These are phyloP conservation scores for Apiospora malaysiana DNA, from an alignment of 2,329 filamentous ascomycete species.

Conservation along the genomic window DNA sequence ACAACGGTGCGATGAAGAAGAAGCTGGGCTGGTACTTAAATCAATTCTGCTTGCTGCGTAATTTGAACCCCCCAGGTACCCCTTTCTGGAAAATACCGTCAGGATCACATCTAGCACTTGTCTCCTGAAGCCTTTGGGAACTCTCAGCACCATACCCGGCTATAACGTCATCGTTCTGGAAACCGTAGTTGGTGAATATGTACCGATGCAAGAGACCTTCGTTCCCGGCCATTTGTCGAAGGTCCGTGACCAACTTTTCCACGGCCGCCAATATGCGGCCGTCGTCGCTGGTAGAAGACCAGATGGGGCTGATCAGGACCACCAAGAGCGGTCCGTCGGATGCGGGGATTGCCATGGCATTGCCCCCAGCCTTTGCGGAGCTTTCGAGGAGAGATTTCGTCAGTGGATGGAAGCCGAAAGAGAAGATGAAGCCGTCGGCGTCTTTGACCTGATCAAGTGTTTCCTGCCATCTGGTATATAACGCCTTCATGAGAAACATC, in stretches of 20 bases:
- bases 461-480: constrained; percentile 30
- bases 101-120: neutral
- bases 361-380: constrained; percentile 29
- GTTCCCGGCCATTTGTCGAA: constrained; percentile 22
- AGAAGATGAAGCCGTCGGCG: constrained; percentile 30
- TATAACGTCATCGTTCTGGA: neutral
- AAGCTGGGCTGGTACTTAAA: too few relatives aligned
- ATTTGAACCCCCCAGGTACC: neutral
- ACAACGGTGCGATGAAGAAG: too few relatives aligned
- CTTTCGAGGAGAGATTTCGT: constrained; percentile 29
- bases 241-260: neutral
- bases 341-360: constrained; percentile 29
- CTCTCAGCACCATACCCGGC: neutral
- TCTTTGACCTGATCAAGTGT: constrained; percentile 28
- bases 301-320: constrained; percentile 31
- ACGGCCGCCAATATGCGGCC: constrained; percentile 27
- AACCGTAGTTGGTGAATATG: neutral
- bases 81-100: neutral
- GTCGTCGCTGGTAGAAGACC: constrained; percentile 26
- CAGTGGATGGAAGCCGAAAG: constrained; percentile 31
- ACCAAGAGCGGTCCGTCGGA: constrained; percentile 32
- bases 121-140: neutral
- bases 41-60: too few relatives aligned
- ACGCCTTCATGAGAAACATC: constrained; percentile 26
- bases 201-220: constrained; percentile 27